Base-by-base conservation (phyloP, 2,329 filamentous ascomycete species). In the Scorias spongiosa region DNA sequence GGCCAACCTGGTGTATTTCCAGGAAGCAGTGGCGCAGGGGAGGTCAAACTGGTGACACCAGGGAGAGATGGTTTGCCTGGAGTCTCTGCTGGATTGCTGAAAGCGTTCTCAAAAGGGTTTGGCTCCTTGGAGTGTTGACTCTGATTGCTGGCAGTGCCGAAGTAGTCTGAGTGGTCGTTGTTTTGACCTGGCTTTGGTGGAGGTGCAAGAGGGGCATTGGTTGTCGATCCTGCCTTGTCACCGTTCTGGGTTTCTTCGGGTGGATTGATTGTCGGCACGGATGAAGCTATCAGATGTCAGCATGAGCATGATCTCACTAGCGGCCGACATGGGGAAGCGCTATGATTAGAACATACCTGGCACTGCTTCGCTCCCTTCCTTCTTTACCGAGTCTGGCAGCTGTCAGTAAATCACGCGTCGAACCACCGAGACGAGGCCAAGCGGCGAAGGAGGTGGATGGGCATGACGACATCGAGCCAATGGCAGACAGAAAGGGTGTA, bases 21-120 rank as follows among this genome's bases (percentile, higher is more conserved):
- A 40, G 81, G 80, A 29, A 86, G 66, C 15, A 93, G 75, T 17
- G 86, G 78, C 39, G 86, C 86, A 6, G 91, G 89, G 40, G 91
- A 96, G 18, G 91, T 93, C 55, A 98, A 74, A 49, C 87, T 76
- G 40, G 87, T 87, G 53, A 96, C 87, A 12, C 88, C 84, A 42
- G 91, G 91, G 49, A 98, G 71, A 57, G 94, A 81, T 34, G 74
- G 72, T 57, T 80, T 71, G 29, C 85, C 84, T 12, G 89, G 87
- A 29, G 89, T 93, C 62, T 93, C 85, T 54, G 78, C 67, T 40
- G 71, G 75, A 18, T 65, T 71, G 34, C 69, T 72, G 61, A 98
- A 98, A 6, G 89, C 95, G 65, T 91, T 85, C 63, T 96, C 91
- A 58, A 98, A 96, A 8, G 91, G 89, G 64, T 98, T 96, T 47